Base-by-base conservation (phyloP, 306 rosid species). In the Hippophae tibetana region DNA sequence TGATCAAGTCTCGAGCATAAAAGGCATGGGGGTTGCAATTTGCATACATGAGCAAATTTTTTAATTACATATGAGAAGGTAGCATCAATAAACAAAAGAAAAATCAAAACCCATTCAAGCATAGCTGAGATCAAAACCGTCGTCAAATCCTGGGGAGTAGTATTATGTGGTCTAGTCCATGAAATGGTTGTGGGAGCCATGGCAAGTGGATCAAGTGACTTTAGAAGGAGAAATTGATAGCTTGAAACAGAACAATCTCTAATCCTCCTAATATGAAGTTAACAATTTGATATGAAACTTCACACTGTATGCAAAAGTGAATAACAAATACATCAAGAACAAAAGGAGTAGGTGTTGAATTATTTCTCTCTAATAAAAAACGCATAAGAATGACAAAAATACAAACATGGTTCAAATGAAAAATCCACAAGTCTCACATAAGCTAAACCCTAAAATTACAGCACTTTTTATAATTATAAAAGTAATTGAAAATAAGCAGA, bases 1-100 rank as follows among this genome's bases (percentile, higher is more conserved):
- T 92, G 97, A 82, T 92, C 99, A 26, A 92, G 87, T 64, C 99
- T 86, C 3, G 99, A 92, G 82, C 99, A 92, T 43, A 92, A 69
- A 23, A 88, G 47, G 65, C 99, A 92, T 0, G 99, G 99, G 5
- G 65, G 49, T 79, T 59, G 77, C 72, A 92, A 68, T 73, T 81
- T 78, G 65, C 84, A 86, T 63, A 53, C 72, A 47, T 57, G 56
- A 68, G 99, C 90, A 63, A 84, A 86, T 68, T 76, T 92, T 1
- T 89, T 84, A 47, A 92, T 80, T 43, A 80, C 42, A 62, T 71
- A 92, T 42, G 97, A 82, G 60, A 86, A 79, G 11, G 66, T 27
- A 58, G 97, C 92, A 56, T 71, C 84, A 14, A 74, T 18, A 63
- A 92, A 76, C 66, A 92, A 76, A 60, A 88, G 75, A 59, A 65